Conservation (phyloP, 805 yeast species). For the Huiozyma sinensis region DNA sequence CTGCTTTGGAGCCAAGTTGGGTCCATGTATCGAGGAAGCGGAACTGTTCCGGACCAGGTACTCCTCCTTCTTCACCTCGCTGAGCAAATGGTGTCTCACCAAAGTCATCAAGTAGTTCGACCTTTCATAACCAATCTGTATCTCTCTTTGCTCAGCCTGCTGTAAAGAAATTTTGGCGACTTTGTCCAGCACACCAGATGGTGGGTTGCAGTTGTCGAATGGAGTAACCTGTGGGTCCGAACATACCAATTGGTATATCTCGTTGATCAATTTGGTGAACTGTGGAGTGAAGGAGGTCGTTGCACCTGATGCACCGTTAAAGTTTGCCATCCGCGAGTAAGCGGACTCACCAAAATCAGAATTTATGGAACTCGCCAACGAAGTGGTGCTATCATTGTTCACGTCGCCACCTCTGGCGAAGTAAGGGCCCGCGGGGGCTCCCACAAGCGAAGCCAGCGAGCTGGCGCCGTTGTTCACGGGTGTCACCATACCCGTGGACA, state of each 20-base stretch:
- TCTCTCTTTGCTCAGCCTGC: slow-evolving; percentile 23
- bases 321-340: not conserved
- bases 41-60: slow-evolving; percentile 22
- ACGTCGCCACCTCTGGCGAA: not conserved
- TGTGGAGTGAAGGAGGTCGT: slow-evolving; percentile 17
- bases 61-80: slow-evolving; percentile 23
- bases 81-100: slow-evolving; percentile 31
- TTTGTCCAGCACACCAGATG: slow-evolving; percentile 51
- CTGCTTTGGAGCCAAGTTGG: not conserved
- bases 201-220: slow-evolving; percentile 53
- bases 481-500: not conserved
- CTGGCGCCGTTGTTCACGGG: not conserved
- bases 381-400: not conserved
- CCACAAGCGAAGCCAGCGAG: too few species aligned
- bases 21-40: slow-evolving; percentile 16
- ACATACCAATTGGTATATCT: slow-evolving; percentile 38
- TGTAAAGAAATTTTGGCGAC: slow-evolving; percentile 47
- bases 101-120: slow-evolving; percentile 29
- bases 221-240: slow-evolving; percentile 58
- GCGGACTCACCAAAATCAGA: not conserved
- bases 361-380: slow-evolving; percentile 4
- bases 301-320: not conserved
- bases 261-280: slow-evolving; percentile 38
- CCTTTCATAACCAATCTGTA: slow-evolving; percentile 31
- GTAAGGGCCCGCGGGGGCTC: not conserved